Conservation (phyloP, 257 asterid species). For the Scutellaria minor region DNA sequence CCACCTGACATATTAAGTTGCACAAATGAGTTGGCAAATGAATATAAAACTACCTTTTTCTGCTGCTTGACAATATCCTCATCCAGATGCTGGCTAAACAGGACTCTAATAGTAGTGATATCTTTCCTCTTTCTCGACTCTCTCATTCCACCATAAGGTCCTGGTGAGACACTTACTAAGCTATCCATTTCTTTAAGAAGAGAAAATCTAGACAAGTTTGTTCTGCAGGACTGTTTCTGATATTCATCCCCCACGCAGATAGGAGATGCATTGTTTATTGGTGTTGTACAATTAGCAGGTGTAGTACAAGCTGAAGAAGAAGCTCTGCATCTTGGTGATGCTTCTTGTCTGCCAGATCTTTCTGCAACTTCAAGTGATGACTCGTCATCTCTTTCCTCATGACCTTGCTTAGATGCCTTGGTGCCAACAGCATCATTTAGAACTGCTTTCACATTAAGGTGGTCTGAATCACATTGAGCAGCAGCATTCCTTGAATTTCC, state of each 20-base stretch:
- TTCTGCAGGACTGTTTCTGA: conserved; percentile 71
- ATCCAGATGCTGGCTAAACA: conserved; percentile 95
- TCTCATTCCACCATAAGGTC: conserved; percentile 38
- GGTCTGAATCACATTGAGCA: conserved; percentile 35
- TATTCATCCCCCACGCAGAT: conserved; percentile 97
- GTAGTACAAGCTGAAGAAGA: conserved; percentile 50
- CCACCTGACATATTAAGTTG: conserved; percentile 9
- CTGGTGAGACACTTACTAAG: conserved; percentile 41
- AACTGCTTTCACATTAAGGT: conserved; percentile 26
- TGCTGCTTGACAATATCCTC: conserved; percentile 71
- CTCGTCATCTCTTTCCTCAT: conserved; percentile 36
- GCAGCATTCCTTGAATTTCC: conserved; percentile 31
- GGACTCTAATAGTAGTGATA: conserved; percentile 62
- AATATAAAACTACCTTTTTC: conserved; percentile 62
- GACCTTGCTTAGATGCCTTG: conserved; percentile 34
- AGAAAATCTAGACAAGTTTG: conserved; percentile 47
- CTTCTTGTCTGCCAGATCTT: conserved; percentile 43
- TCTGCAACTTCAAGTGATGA: conserved; percentile 41
- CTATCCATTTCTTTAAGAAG: conserved; percentile 62
- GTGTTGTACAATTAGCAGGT: conserved; percentile 55
- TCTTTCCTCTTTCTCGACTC: conserved; percentile 83
- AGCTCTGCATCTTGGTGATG: conserved; percentile 45
- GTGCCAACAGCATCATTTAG: conserved; percentile 30
- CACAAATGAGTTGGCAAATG: conserved; percentile 28
- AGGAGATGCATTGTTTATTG: conserved; percentile 65